phyloP scores from a whole-genome alignment of 2,329 filamentous ascomycete genomes.

The Dactylellina drechsleri region DNA sequence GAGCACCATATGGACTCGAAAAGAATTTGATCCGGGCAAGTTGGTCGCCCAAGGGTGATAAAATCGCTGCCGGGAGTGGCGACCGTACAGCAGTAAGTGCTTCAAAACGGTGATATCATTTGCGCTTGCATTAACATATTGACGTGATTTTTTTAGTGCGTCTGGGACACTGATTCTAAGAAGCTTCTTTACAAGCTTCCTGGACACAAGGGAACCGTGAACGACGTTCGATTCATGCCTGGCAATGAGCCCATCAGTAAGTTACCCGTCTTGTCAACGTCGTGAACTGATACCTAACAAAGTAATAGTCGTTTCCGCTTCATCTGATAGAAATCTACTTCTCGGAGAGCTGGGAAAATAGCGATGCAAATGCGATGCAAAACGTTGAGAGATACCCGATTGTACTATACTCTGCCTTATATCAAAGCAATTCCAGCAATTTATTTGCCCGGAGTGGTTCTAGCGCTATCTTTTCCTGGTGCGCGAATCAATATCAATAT shows the following conservation, averaged over 20 bases:
- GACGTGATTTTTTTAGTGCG: conserved; percentile 58
- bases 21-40: conserved; percentile 90
- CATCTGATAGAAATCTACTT: conserved; percentile 86
- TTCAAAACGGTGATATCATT: neutral
- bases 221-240: conserved; percentile 90
- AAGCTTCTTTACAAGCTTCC: conserved; percentile 95
- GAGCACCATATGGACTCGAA: conserved; percentile 85
- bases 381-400: conserved; percentile 8
- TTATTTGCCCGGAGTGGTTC: neutral
- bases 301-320: conserved; percentile 79
- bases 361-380: conserved; percentile 1
- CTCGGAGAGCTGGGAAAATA: conserved; percentile 75
- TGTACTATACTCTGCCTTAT: neutral
- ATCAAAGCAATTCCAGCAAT: neutral
- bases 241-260: conserved; percentile 85
- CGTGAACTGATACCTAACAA: conserved; percentile 13
- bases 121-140: neutral
- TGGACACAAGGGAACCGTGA: conserved; percentile 93
- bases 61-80: conserved; percentile 86
- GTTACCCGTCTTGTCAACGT: conserved; percentile 61
- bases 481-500: neutral
- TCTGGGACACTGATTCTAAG: conserved; percentile 89
- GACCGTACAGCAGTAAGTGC: conserved; percentile 80
- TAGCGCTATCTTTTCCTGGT: neutral
- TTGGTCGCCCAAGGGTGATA: conserved; percentile 87